A percentile compares a stretch with the other conserved stretches of the same genome.
phyloP scores from a whole-genome alignment of 768 basidiomycete species.

The Psilocybe cubensis region DNA sequence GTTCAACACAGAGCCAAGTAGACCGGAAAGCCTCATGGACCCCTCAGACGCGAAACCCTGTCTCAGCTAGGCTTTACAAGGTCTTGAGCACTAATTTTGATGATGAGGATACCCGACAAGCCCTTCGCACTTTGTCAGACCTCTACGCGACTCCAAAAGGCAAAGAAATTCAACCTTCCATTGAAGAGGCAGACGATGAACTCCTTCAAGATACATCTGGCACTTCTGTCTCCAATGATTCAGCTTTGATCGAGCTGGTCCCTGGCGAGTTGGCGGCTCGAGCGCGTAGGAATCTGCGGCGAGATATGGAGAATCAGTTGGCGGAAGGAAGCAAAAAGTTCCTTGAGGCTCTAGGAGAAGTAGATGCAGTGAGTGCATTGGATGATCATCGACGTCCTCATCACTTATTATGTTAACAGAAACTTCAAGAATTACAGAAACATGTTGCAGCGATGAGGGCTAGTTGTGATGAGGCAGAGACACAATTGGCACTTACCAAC shows the following conservation, averaged over 20 bases:
- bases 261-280: conserved; percentile 69
- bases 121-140: conserved; percentile 80
- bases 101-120: conserved; percentile 78
- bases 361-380: conserved; percentile 78
- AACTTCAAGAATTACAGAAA: conserved; percentile 76
- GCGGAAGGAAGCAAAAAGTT: conserved; percentile 84
- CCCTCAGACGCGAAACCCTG: conserved; percentile 60
- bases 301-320: conserved; percentile 85
- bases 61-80: conserved; percentile 90
- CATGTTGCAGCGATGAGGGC: conserved; percentile 81
- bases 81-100: conserved; percentile 82
- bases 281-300: conserved; percentile 78
- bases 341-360: conserved; percentile 81
- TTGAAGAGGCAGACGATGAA: conserved; percentile 32
- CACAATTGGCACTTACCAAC: conserved; percentile 73
- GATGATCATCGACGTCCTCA: neutral
- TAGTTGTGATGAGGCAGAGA: conserved; percentile 84
- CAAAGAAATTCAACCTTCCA: conserved; percentile 30
- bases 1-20: conserved; percentile 13
- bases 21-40: conserved; percentile 25
- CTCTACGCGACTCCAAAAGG: conserved; percentile 58
- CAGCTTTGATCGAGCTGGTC: conserved; percentile 33
- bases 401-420: conserved; percentile 49
- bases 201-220: conserved; percentile 37
- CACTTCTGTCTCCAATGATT: conserved; percentile 6